Conservation (phyloP, 2,329 filamentous ascomycete species). For the Podosphaera aphanis region DNA sequence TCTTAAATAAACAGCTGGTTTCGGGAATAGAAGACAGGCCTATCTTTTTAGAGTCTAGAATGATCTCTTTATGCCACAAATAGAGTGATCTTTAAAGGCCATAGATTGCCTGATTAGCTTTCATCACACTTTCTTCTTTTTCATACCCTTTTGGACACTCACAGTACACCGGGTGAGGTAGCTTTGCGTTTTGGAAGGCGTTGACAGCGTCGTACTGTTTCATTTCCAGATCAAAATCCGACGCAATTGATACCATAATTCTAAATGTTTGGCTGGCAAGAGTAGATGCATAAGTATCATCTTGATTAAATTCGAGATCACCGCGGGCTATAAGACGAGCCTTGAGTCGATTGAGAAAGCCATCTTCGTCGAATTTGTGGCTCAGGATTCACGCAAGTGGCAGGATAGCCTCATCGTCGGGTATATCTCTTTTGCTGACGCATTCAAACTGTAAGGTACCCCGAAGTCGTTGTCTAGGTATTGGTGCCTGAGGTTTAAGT, state of each 20-base stretch:
- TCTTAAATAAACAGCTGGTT: too few species aligned
- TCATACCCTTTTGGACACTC: too few species aligned
- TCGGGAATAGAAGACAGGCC: too few species aligned
- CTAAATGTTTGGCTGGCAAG: constrained; percentile 1
- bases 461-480: too few species aligned
- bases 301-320: constrained; percentile 5
- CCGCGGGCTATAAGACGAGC: constrained; percentile 10
- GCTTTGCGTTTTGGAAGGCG: constrained; percentile 1
- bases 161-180: too few species aligned
- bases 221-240: constrained; percentile 1
- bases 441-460: too few species aligned
- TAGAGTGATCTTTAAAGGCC: too few species aligned
- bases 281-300: constrained; percentile 2
- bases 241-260: background rate
- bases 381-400: constrained; percentile 9
- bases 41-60: too few species aligned
- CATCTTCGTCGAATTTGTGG: constrained; percentile 13
- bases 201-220: constrained; percentile 1
- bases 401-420: background rate
- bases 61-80: too few species aligned
- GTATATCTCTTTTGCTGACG: background rate
- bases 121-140: too few species aligned
- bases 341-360: constrained; percentile 8
- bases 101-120: too few species aligned
- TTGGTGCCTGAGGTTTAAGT: too few species aligned